These are phyloP conservation scores for Petunia axillaris DNA, from an alignment of 257 asterid species.

Conservation along the genomic window DNA sequence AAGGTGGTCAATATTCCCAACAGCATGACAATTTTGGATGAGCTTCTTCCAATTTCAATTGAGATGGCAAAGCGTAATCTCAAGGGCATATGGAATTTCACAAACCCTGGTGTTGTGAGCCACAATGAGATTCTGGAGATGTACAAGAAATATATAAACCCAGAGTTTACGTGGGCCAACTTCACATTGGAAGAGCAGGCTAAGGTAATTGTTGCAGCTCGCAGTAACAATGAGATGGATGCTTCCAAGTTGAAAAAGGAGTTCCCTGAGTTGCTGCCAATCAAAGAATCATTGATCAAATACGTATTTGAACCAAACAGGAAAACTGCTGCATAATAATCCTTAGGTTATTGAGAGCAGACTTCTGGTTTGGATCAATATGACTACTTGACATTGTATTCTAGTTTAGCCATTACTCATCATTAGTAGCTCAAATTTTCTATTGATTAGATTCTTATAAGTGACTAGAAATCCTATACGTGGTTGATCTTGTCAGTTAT, in stretches of 20 bases:
- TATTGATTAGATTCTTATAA: slow-evolving; percentile 3
- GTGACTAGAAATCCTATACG: slow-evolving; percentile 18
- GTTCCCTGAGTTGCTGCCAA: slow-evolving; percentile 81
- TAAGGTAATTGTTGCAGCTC: slow-evolving; percentile 87
- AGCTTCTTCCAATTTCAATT: slow-evolving; percentile 90
- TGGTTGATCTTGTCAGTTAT: background rate
- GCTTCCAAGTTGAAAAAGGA: slow-evolving; percentile 85
- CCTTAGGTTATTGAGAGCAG: background rate
- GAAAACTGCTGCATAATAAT: slow-evolving; percentile 54
- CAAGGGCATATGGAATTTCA: slow-evolving; percentile 92
- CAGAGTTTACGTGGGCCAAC: slow-evolving; percentile 67
- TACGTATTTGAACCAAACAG: slow-evolving; percentile 83
- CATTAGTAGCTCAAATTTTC: background rate
- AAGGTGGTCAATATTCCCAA: slow-evolving; percentile 97
- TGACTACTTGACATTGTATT: slow-evolving; percentile 28
- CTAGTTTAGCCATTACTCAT: slow-evolving; percentile 33
- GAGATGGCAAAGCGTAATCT: slow-evolving; percentile 98
- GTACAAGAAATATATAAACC: slow-evolving; percentile 84
- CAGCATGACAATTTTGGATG: slow-evolving; percentile 98
- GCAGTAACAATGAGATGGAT: slow-evolving; percentile 92
- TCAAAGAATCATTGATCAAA: slow-evolving; percentile 90
- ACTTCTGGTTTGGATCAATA: slow-evolving; percentile 30
- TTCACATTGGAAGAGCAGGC: slow-evolving; percentile 97
- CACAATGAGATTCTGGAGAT: slow-evolving; percentile 91
- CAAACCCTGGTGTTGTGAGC: slow-evolving; percentile 94